Base-by-base conservation (phyloP, 2,329 filamentous ascomycete species). In the Fusarium sulawesiense region DNA sequence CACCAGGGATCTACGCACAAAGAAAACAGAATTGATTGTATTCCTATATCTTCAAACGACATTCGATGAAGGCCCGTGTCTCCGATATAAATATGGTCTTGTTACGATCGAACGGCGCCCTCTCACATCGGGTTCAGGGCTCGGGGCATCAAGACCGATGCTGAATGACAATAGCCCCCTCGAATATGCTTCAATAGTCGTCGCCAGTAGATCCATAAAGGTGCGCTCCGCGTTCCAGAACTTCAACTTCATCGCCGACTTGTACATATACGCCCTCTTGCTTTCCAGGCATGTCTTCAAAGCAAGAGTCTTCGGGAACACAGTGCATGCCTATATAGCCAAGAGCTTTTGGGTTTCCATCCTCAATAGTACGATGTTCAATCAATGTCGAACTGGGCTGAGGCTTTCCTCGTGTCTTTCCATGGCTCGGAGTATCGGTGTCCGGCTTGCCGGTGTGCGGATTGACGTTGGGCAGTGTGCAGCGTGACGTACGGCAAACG, bases 281-380 rank as follows among this genome's bases (percentile, higher is more conserved):
- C n/a, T 51, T 54, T 3, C 45, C 44, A 7, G 18, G 16, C 27
- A 66, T 71, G 11, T 71, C 60, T 0, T 49, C 40, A 12, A 76
- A 13, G 7, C 65, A 58, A 6, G 56, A 45, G 8, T 75, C 72
- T 11, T 77, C 76, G 0, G 76, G 76, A 3, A 77, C 76, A n/a
- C 74, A 75, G 40, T 77, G 76, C 73, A 77, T 76, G 4, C 76
- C 76, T 16, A 77, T 29, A 21, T 77, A 77, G 0, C 76, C 76
- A 20, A 77, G 55, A 18, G 76, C 76, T 14, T 49, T 69, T 0
- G 67, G 70, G 12, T 77, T 77, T 3, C 76, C 76, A 13, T 63
- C 47, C 30, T 77, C 76, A 0, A 75, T 67, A 1, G 67, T 77
- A 1, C 76, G 66, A 18, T 73, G 18, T 29, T 70, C 48, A 1